Percentiles rank a stretch among this genome's conserved stretches.
These are phyloP conservation scores for Monosporascus ibericus DNA, from an alignment of 2,329 filamentous ascomycete species.

Conservation along the genomic window DNA sequence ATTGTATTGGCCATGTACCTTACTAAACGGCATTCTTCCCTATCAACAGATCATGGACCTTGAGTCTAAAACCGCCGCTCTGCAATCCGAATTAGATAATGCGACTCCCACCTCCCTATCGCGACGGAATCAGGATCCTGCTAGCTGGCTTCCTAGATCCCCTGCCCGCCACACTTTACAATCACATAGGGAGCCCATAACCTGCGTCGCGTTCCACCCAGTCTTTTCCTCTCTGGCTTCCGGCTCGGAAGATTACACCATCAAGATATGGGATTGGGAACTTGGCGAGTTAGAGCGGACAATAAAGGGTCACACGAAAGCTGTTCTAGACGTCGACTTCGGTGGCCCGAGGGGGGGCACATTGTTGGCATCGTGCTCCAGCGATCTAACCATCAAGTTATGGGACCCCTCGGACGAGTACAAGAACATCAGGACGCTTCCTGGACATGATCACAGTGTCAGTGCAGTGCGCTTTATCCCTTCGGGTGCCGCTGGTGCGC, in stretches of 20 bases:
- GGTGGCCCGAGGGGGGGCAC: constrained; percentile 77
- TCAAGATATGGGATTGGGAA: constrained; percentile 98
- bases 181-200: constrained; percentile 75
- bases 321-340: constrained; percentile 84
- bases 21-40: neutral
- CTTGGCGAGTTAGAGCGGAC: constrained; percentile 84
- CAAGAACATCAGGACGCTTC: constrained; percentile 88
- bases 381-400: constrained; percentile 87
- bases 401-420: constrained; percentile 93
- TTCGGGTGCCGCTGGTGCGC: constrained; percentile 70
- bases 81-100: constrained; percentile 81
- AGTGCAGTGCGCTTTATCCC: constrained; percentile 85
- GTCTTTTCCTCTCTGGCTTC: constrained; percentile 86
- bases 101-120: constrained; percentile 72
- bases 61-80: constrained; percentile 63
- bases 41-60: constrained; percentile 77
- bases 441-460: constrained; percentile 88
- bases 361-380: constrained; percentile 76
- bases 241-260: constrained; percentile 85
- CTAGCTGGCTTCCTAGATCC: constrained; percentile 77
- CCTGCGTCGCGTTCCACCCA: constrained; percentile 86
- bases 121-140: constrained; percentile 75
- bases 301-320: constrained; percentile 85
- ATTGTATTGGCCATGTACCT: too few relatives aligned
- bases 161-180: constrained; percentile 78